Evolutionary conservation across 768 basidiomycete species (phyloP).

Genomic region (Lactifluus hygrophoroides): DNA sequence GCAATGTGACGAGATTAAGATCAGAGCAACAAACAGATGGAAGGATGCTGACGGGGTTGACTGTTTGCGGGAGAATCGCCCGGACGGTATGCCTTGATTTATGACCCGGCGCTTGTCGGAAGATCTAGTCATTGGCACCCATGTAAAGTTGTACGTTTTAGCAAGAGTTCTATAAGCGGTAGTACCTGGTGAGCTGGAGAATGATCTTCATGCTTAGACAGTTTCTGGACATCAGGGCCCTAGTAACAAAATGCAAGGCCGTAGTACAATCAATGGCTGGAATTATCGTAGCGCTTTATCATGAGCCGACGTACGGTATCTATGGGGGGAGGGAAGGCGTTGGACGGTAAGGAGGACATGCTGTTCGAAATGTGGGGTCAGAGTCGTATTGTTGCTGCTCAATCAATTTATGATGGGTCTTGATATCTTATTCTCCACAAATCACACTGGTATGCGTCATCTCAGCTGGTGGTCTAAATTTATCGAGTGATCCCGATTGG

Average conservation of each 20-base stretch:
- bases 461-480: not conserved
- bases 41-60: slow-evolving; percentile 51
- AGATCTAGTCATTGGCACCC: slow-evolving; percentile 44
- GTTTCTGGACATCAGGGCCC: slow-evolving; percentile 61
- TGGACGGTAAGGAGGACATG: slow-evolving; percentile 20
- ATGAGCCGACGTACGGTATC: slow-evolving; percentile 31
- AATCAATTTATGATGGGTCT: not conserved
- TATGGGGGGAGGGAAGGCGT: slow-evolving; percentile 29
- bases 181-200: slow-evolving; percentile 81
- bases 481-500: slow-evolving; percentile 1
- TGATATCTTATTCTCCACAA: not conserved
- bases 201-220: slow-evolving; percentile 67
- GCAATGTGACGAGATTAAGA: not conserved
- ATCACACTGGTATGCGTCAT: no score
- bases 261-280: slow-evolving; percentile 24
- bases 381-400: no score
- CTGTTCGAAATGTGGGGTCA: slow-evolving; percentile 1
- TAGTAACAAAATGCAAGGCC: slow-evolving; percentile 34
- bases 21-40: not conserved
- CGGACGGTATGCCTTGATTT: slow-evolving; percentile 40
- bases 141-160: no score
- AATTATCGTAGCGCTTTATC: slow-evolving; percentile 14
- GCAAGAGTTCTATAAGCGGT: no score
- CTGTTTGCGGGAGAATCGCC: slow-evolving; percentile 48
- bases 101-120: slow-evolving; percentile 64